Conservation (phyloP, 345 rosid genomes). For the Nasturtium officinale region DNA sequence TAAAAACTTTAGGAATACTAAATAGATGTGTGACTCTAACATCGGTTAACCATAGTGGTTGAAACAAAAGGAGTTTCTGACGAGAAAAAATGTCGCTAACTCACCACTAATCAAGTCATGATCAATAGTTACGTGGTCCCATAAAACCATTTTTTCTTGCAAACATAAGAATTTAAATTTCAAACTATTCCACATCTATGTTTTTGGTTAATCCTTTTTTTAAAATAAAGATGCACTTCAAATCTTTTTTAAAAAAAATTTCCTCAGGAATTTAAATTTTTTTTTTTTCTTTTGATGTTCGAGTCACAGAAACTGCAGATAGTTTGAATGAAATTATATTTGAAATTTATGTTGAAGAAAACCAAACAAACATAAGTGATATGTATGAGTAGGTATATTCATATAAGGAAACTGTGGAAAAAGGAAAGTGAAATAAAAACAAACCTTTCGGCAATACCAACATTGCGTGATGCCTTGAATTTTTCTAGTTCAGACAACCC, state of each 20-base stretch:
- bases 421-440: conserved; percentile 16
- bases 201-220: background rate
- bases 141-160: conserved; percentile 1
- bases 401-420: conserved; percentile 30
- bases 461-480: conserved; percentile 45
- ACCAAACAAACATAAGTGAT: conserved; percentile 1
- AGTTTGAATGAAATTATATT: background rate
- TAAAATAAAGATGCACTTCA: background rate
- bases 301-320: too few relatives aligned
- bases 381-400: conserved; percentile 29
- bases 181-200: background rate
- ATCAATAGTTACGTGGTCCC: conserved; percentile 19
- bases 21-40: background rate
- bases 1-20: background rate
- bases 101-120: background rate
- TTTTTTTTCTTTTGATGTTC: too few relatives aligned
- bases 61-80: background rate
- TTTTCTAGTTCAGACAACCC: conserved; percentile 36
- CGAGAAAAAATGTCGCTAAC: conserved; percentile 1
- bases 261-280: too few relatives aligned
- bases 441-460: conserved; percentile 39
- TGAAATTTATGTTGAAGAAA: background rate
- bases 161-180: background rate
- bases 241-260: too few relatives aligned
- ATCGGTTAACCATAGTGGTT: background rate